Evolutionary conservation across 192 early-diverging fungal species (phyloP), one percentile per base, ranked within the genome.

Genomic region (Ambispora gerdemannii): DNA sequence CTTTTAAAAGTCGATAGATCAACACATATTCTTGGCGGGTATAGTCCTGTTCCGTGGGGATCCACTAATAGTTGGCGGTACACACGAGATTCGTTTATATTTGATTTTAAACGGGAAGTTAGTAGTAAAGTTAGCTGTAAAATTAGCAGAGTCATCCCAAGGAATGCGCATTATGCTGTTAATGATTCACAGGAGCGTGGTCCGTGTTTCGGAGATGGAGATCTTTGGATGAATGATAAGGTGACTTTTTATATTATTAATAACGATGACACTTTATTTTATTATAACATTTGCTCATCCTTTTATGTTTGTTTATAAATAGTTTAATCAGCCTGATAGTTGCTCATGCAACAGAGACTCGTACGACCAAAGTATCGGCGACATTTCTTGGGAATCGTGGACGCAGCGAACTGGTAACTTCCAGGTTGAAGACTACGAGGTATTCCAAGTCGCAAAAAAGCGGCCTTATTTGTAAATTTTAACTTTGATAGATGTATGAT

Each of bases 151-250:
- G 65, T 67, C 11, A 8, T 28, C 27, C n/a, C 35, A 3, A 30
- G 11, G n/a, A 32, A 7, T 51, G 8, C 65, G 20, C 17, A n/a
- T 19, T 51, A 67, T 24, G 65, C 65, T 19, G 32, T 67, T 33
- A 67, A 24, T 52, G 47, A 53, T 50, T 34, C 17, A 32, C 30
- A 67, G 34, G 19, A 2, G 8, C 2, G 22, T 22, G 65, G 65
- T 10, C 65, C 65, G 19, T 67, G 65, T 67, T 67, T 67, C 52
- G 65, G 65, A 7, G 50, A 67, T 67, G 65, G 65, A 34, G 65
- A 67, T 31, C 52, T 67, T 17, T 67, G 65, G 65, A 32, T 67
- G 28, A 67, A 2, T 22, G 50, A 67, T 35, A 19, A n/a, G n/a
- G n/a, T n/a, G n/a, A n/a, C n/a, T n/a, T n/a, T n/a, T n/a, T n/a